Percentiles rank a stretch among this genome's conserved stretches.
phyloP scores from a whole-genome alignment of 257 asterid species.

The Verbena officinalis region DNA sequence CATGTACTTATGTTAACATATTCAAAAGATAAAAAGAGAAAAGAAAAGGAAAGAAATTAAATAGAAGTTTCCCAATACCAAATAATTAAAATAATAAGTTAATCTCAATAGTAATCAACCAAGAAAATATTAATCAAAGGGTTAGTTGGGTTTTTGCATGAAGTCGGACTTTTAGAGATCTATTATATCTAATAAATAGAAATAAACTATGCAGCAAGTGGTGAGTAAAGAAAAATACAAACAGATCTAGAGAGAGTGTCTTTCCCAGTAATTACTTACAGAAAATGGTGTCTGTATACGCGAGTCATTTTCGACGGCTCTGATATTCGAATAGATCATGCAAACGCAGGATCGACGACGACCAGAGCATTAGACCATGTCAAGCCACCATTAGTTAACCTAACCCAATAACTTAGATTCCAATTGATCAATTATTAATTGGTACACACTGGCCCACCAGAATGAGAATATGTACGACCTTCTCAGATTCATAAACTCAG shows the following conservation, averaged over 20 bases:
- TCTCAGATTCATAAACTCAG: not conserved
- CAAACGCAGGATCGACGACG: conserved; percentile 5
- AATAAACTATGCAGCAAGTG: not conserved
- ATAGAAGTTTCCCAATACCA: not conserved
- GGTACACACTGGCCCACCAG: not conserved
- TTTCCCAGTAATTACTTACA: not conserved
- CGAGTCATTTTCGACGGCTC: not conserved
- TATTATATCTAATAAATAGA: too few relatives aligned
- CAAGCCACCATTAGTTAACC: conserved; percentile 21
- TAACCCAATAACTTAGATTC: conserved; percentile 11
- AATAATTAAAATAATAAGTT: not conserved
- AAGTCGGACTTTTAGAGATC: not conserved
- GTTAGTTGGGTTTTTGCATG: conserved; percentile 1
- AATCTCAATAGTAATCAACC: not conserved
- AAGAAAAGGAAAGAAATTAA: too few relatives aligned
- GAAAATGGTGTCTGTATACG: not conserved
- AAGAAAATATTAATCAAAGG: not conserved
- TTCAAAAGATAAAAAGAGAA: not conserved
- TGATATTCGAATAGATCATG: not conserved
- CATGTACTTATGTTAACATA: too few relatives aligned
- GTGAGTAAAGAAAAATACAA: not conserved
- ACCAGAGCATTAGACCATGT: not conserved
- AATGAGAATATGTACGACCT: not conserved
- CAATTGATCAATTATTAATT: not conserved
- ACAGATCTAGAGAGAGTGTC: not conserved